A percentile compares a stretch with the other conserved stretches of the same genome.
phyloP scores from a whole-genome alignment of 495 filamentous ascomycete species.

The Tuber microsphaerosporum region DNA sequence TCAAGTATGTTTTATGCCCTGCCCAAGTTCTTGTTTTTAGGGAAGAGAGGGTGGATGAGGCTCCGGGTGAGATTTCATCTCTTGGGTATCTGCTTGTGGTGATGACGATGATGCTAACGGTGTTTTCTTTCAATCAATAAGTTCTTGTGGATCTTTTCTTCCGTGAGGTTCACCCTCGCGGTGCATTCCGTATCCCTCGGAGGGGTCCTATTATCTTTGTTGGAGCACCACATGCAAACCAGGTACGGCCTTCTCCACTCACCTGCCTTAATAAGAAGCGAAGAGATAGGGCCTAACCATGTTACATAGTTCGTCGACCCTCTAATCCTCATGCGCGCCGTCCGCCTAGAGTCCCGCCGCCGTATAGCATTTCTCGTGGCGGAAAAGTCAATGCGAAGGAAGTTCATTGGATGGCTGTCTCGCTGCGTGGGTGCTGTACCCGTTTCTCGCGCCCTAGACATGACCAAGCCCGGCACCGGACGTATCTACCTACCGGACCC shows the following conservation, averaged over 20 bases:
- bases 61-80: background rate
- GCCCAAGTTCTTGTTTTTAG: background rate
- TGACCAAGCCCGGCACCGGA: slow-evolving; percentile 68
- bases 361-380: slow-evolving; percentile 88
- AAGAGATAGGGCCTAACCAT: slow-evolving; percentile 6
- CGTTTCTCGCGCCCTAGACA: slow-evolving; percentile 83
- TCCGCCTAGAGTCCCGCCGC: slow-evolving; percentile 75
- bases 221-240: slow-evolving; percentile 96
- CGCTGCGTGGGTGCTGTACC: slow-evolving; percentile 75
- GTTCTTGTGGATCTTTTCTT: slow-evolving; percentile 94
- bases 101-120: slow-evolving; percentile 38
- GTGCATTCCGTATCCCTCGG: slow-evolving; percentile 84
- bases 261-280: background rate
- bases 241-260: slow-evolving; percentile 51
- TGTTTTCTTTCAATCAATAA: slow-evolving; percentile 71
- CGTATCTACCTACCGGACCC: slow-evolving; percentile 89
- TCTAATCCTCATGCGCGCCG: slow-evolving; percentile 81
- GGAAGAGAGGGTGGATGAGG: background rate
- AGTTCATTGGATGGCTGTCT: slow-evolving; percentile 77
- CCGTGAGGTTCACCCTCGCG: slow-evolving; percentile 89
- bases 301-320: slow-evolving; percentile 80
- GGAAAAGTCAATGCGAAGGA: slow-evolving; percentile 81
- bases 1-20: slow-evolving; percentile 44
- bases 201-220: slow-evolving; percentile 89
- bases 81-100: background rate